These are phyloP conservation scores for Penicillium hesseltinei DNA, from an alignment of 2,329 filamentous ascomycete species.

Conservation along the genomic window DNA sequence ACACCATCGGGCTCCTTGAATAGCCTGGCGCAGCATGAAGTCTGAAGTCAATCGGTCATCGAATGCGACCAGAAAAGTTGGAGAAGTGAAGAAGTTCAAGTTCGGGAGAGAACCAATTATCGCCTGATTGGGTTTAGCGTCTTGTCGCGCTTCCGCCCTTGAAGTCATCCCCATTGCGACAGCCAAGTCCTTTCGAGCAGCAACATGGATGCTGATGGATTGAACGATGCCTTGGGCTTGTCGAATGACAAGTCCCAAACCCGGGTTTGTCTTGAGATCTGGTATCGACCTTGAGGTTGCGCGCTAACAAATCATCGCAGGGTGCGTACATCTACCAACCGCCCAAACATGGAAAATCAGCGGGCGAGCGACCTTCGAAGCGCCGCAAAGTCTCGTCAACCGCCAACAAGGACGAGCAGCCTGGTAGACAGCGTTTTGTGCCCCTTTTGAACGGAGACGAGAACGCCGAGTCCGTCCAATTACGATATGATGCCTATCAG, in stretches of 20 bases:
- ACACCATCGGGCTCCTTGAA: slow-evolving; percentile 46
- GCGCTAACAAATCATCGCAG: slow-evolving; percentile 41
- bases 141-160: slow-evolving; percentile 20
- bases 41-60: slow-evolving; percentile 35
- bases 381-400: slow-evolving; percentile 53
- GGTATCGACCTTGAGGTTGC: background rate
- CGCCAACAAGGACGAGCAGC: slow-evolving; percentile 16
- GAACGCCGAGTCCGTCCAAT: slow-evolving; percentile 28
- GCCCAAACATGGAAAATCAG: slow-evolving; percentile 39
- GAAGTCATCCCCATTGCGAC: slow-evolving; percentile 21
- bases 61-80: slow-evolving; percentile 16
- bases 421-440: slow-evolving; percentile 32
- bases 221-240: slow-evolving; percentile 24
- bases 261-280: slow-evolving; percentile 24
- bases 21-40: slow-evolving; percentile 46
- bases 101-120: slow-evolving; percentile 30
- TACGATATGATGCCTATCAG: slow-evolving; percentile 40
- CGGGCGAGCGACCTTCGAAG: slow-evolving; percentile 53
- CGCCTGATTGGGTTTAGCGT: slow-evolving; percentile 34
- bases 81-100: slow-evolving; percentile 15
- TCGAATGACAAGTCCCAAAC: slow-evolving; percentile 31
- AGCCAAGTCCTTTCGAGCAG: slow-evolving; percentile 7
- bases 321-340: slow-evolving; percentile 63
- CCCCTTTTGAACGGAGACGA: slow-evolving; percentile 43
- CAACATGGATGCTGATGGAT: slow-evolving; percentile 23